Base-by-base conservation (phyloP, 345 rosid species). In the Salix suchowensis region DNA sequence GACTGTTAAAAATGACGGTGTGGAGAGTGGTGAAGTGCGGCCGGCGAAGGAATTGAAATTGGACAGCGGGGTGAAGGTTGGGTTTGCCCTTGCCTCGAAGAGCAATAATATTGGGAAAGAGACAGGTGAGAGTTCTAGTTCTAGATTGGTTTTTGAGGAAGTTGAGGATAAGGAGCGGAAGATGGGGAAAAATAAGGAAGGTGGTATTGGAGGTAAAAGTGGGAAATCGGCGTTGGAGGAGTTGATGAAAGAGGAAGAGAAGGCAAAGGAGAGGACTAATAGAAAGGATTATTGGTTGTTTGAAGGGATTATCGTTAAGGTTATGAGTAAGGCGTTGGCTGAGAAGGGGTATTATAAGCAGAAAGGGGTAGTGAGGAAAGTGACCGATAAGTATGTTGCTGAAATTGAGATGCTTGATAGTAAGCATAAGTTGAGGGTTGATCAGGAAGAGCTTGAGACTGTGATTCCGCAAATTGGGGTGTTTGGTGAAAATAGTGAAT, bases 401-500 rank as follows among this genome's bases (percentile, higher is more conserved):
- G 98, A 96, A 82, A 86, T 91, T 18, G 94, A 92, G 82, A 93
- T 93, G 91, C 82, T 91, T 24, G 93, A 91, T 74, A 89, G 79
- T 74, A 96, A 93, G 84, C 97, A 96, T 52, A 83, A 84, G 36
- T 74, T 96, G 82, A 84, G 96, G 77, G 94, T 96, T 70, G 99
- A 96, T 84, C 99, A 93, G 76, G 94, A 88, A 78, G 99, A 96
- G 91, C 91, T 96, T 16, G 98, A 96, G 88, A 96, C 97, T 0
- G 99, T 93, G 77, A 88, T 93, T 76, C 99, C 97, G 0, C 98
- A 96, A 72, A 88, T 91, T 36, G 98, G 98, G 70, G 87, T n/a
- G 94, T 28, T 46, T 83, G 52, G 93, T 96, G 73, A 90, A 82
- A 89, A 86, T 96, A 28, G 94, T 93, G 50, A 96, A 96, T n/a